Evolutionary conservation across 768 basidiomycete species (phyloP), one percentile per base, ranked within the genome.

Genomic region (Podaxis sp.): DNA sequence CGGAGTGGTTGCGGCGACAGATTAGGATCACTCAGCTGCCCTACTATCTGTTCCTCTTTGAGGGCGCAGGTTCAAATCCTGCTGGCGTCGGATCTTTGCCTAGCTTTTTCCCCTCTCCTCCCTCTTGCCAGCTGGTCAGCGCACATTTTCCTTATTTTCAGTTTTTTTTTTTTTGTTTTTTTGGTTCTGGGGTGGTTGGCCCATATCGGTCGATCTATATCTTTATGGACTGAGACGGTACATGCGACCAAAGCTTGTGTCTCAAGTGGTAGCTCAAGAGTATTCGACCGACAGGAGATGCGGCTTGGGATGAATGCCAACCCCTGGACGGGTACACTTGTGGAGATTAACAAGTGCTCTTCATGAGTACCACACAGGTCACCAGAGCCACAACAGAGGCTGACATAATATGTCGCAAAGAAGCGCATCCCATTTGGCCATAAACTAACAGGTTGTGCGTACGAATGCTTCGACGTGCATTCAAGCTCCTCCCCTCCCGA

Each of bases 1-100:
- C 85, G 82, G 85, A 86, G 85, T 85, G 84, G 85, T 86, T 86
- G 86, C 81, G 81, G 85, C 85, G 85, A 86, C 83, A 84, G 83
- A 87, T 84, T 85, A 84, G 83, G 84, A 71, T 44, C 16, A 40
- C 38, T 40, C 16, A 21, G 16, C 4, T 42, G 40, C 47, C 14
- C 47, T 23, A 48, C 3, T 10, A 84, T 84, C 82, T 84, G 81
- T 84, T 84, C 78, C 83, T 79, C 80, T 84, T 81, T 81, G 80
- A 79, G 83, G 78, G 84, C 84, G 84, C 78, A 84, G 81, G 83
- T 84, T 65, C 61, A 55, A 65, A 61, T 65, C 64, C 61, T 65
- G 64, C 64, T 62, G 61, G 61, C 61, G 64, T 65, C 64, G 64
- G 21, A 23, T 48, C 9, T 48, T 42, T 42, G 40, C n/a, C 40